Conservation (phyloP, 768 basidiomycete species). For the Tulasnella sp. region DNA sequence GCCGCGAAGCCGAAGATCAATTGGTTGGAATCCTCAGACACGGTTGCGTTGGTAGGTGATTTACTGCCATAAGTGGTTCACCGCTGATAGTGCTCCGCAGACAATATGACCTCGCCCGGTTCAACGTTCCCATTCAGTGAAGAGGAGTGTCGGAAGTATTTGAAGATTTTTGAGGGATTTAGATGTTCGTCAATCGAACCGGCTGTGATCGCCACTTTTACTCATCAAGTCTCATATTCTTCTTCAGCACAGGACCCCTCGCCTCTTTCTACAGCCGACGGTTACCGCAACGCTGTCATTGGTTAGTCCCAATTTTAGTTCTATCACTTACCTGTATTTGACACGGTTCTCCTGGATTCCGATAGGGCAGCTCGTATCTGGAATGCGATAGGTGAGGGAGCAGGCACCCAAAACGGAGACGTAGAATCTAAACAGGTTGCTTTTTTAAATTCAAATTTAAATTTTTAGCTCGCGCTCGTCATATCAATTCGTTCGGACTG, state of each 20-base stretch:
- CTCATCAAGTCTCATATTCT: too few species aligned
- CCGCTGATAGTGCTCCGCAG: neutral
- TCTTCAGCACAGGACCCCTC: too few species aligned
- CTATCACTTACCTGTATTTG: too few species aligned
- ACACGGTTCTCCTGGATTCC: too few species aligned
- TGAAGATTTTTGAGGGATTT: neutral
- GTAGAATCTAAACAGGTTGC: neutral
- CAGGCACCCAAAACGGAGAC: too few species aligned
- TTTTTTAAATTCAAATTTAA: neutral
- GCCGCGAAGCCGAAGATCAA: neutral
- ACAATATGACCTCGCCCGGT: slow-evolving; percentile 2
- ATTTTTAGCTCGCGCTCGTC: slow-evolving; percentile 8
- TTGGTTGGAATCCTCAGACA: neutral
- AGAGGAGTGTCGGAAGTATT: neutral
- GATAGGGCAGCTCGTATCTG: slow-evolving; percentile 5
- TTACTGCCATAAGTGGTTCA: neutral
- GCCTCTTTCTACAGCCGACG: too few species aligned
- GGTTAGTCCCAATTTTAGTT: neutral
- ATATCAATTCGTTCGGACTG: slow-evolving; percentile 9
- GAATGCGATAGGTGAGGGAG: slow-evolving; percentile 10
- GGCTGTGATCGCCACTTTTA: neutral
- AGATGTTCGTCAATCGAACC: neutral
- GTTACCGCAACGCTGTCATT: slow-evolving; percentile 2
- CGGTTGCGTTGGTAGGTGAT: slow-evolving; percentile 1
- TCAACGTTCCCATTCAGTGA: slow-evolving; percentile 2